Evolutionary conservation across 1,284 basidiomycete species (phyloP), one percentile per base, ranked within the genome.

Genomic region (Ceratobasidium sp.): DNA sequence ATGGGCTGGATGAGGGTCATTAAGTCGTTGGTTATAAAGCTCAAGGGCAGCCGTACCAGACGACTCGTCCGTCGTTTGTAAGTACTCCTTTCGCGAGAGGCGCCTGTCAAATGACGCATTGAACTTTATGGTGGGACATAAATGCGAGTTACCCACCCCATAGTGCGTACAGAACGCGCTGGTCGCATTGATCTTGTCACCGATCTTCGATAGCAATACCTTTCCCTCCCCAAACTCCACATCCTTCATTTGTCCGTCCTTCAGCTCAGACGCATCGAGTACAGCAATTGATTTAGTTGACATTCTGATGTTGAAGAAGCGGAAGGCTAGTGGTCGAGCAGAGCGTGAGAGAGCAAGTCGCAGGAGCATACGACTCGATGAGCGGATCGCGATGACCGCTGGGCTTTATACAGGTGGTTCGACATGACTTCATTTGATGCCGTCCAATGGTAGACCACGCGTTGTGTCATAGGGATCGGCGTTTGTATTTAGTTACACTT

Each of bases 81-180:
- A 97, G 87, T 7, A 95, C 91, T 79, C 96, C 96, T 84, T 96
- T 95, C 7, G 86, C 89, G n/a, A 96, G 87, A 10, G 92, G 80
- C 14, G 27, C 48, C 79, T 70, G 44, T 44, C 18, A 38, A 52
- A 1, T 16, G 23, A 41, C 14, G 35, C n/a, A 6, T 66, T 27
- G 30, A 60, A 5, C 4, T 12, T 46, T 16, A 27, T 41, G 10
- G 3, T 41, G 3, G 10, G 27, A 14, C 10, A 80, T 80, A 50
- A 52, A 83, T 82, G 83, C 82, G 10, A 84, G 81, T 4, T 82
- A 82, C 10, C 62, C 44, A 79, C 80, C 16, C 94, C 94, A 82
- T 95, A 96, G 84, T 97, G 96, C 2, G 95, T 96, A 86, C 96
- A 97, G 85, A 91, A 94, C 18, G 93, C 93, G 79, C 92, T 93